Evolutionary conservation across 2,329 filamentous ascomycete species (phyloP).

Genomic region (Rhynchosporium secalis): DNA sequence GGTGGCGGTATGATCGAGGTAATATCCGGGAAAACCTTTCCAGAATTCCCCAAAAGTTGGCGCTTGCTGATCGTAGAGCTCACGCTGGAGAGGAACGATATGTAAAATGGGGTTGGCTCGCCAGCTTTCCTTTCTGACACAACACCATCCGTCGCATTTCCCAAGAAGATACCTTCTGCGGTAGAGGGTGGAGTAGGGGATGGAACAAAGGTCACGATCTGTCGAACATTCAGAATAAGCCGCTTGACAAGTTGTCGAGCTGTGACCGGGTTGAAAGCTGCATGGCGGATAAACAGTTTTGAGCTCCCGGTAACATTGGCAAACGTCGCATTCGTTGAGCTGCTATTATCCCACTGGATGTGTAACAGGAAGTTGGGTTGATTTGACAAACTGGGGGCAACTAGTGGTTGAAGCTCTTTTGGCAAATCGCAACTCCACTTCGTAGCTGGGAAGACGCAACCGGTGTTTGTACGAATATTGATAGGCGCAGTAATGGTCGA

Average conservation of each 20-base stretch:
- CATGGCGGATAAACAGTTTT: slow-evolving; percentile 29
- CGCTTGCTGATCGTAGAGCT: slow-evolving; percentile 38
- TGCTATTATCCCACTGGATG: slow-evolving; percentile 69
- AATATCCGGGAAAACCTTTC: slow-evolving; percentile 43
- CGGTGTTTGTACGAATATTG: slow-evolving; percentile 60
- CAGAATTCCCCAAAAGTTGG: slow-evolving; percentile 20
- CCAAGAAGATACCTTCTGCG: slow-evolving; percentile 76
- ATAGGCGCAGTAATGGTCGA: slow-evolving; percentile 75
- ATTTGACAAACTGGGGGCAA: slow-evolving; percentile 62
- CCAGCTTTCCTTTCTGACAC: slow-evolving; percentile 68
- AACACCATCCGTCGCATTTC: slow-evolving; percentile 80
- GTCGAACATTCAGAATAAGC: slow-evolving; percentile 36
- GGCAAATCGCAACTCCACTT: slow-evolving; percentile 87
- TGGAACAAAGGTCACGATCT: slow-evolving; percentile 45
- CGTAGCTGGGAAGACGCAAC: slow-evolving; percentile 70
- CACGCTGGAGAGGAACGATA: slow-evolving; percentile 64
- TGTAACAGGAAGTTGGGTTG: slow-evolving; percentile 80
- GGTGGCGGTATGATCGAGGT: slow-evolving; percentile 63
- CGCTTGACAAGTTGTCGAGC: slow-evolving; percentile 38
- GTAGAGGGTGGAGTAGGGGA: slow-evolving; percentile 48
- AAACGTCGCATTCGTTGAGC: slow-evolving; percentile 46
- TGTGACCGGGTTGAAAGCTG: slow-evolving; percentile 38
- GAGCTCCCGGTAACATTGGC: slow-evolving; percentile 39
- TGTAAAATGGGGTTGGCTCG: slow-evolving; percentile 86
- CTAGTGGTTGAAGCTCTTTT: slow-evolving; percentile 69